phyloP scores from a whole-genome alignment of 352 stramenopile species.

The Bremia lactucae region DNA sequence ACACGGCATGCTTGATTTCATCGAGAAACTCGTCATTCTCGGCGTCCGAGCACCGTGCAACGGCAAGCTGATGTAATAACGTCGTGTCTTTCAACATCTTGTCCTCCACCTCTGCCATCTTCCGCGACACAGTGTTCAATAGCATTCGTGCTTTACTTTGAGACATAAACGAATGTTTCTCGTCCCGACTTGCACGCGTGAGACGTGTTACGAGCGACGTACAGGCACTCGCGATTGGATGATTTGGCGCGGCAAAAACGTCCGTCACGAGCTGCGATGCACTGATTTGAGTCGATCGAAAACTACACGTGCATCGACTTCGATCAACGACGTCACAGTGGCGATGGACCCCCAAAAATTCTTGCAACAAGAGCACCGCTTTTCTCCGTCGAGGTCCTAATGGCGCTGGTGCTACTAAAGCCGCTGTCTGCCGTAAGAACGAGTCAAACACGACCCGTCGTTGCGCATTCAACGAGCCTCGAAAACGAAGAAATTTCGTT shows the following conservation, averaged over 20 bases:
- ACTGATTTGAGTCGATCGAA: conserved; percentile 27
- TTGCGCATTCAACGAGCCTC: conserved; percentile 41
- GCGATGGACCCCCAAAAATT: conserved; percentile 41
- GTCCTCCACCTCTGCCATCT: conserved; percentile 44
- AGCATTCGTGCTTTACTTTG: conserved; percentile 35
- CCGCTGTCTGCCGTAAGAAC: conserved; percentile 51
- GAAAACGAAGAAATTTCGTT: conserved; percentile 43
- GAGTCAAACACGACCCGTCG: conserved; percentile 57
- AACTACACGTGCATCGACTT: conserved; percentile 26
- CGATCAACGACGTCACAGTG: conserved; percentile 38
- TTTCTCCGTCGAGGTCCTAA: conserved; percentile 41
- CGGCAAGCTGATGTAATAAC: conserved; percentile 27
- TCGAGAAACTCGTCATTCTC: conserved; percentile 55
- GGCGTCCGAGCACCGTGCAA: conserved; percentile 20
- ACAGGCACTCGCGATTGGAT: conserved; percentile 25
- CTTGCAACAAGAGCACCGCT: conserved; percentile 40
- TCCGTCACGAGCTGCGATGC: conserved; percentile 33
- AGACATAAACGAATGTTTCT: conserved; percentile 28
- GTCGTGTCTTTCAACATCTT: conserved; percentile 33
- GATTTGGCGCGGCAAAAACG: conserved; percentile 26
- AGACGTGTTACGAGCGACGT: conserved; percentile 28
- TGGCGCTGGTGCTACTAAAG: conserved; percentile 41
- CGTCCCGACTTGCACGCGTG: conserved; percentile 27
- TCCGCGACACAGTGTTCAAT: conserved; percentile 33
- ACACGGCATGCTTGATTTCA: conserved; percentile 45